Base-by-base conservation (phyloP, 208 protist species). In the Porcisia hertigi region DNA sequence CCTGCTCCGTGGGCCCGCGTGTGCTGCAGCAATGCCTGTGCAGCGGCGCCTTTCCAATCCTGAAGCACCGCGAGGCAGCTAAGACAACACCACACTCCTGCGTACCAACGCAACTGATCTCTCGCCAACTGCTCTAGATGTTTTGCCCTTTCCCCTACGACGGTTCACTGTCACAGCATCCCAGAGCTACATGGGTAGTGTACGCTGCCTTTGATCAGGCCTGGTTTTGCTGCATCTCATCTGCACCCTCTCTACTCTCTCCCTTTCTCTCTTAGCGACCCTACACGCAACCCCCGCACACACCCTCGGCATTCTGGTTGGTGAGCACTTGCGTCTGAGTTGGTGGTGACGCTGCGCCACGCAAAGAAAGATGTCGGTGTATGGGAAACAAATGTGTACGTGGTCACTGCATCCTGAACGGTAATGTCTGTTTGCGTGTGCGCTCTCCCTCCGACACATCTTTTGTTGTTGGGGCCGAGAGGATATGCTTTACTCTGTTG, bases 21-120 rank as follows among this genome's bases (percentile, higher is more conserved):
- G 75, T 54, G 75, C 75, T 49, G 75, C 75, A 74, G 75, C 75
- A 79, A 79, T 79, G 75, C 75, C 75, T 79, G 75, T 70, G 66
- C 47, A 30, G 75, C 75, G 59, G 75, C 69, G 75, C 54, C 67
- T 62, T 69, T 69, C 47, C 14, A 41, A 70, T 47, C 43, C 75
- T 67, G 75, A 73, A 79, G 75, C 75, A 79, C 75, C 75, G 75
- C 75, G 75, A 79, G 75, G 75, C 58, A 49, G 16, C 53, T 16
- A 34, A n/a, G 39, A 53, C 52, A 47, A 59, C 23, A 54, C 58
- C 69, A 60, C 75, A 69, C 75, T 36, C 58, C 75, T 79, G 75
- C 75, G 67, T 47, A 20, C 34, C 60, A 52, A 41, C 75, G 75
- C 75, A 74, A 67, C 75, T 79, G 75, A 79, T 79, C 75, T 79